Evolutionary conservation across 2,329 filamentous ascomycete genomes (phyloP).

Genomic region (Xylariaceae sp.): DNA sequence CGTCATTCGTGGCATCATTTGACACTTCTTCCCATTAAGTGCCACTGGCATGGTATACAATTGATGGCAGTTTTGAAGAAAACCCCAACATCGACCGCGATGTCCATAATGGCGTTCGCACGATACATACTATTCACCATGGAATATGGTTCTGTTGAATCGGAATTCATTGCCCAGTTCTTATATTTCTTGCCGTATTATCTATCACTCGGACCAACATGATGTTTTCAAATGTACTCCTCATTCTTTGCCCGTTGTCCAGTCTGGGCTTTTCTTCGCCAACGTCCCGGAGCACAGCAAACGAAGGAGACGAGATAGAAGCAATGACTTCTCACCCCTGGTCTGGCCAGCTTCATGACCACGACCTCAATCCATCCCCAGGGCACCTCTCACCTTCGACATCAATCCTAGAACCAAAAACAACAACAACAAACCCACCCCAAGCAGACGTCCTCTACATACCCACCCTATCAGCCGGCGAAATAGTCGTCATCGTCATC

Average conservation of each 20-base stretch:
- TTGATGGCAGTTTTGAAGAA: too few species aligned
- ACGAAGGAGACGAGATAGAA: conserved; percentile 2
- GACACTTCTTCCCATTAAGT: background rate
- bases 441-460: background rate
- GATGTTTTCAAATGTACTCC: background rate
- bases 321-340: background rate
- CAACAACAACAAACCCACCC: background rate
- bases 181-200: too few species aligned
- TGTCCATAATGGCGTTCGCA: too few species aligned
- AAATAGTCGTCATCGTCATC: conserved; percentile 56
- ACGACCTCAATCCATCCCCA: background rate
- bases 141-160: background rate
- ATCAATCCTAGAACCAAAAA: background rate
- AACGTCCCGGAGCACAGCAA: background rate
- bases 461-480: conserved; percentile 38
- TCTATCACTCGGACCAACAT: background rate
- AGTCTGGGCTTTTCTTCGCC: background rate
- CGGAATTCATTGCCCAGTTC: background rate
- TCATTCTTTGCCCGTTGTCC: background rate
- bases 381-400: background rate
- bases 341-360: too few species aligned
- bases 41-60: too few species aligned
- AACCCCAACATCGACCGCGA: too few species aligned
- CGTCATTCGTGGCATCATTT: background rate
- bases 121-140: too few species aligned